Evolutionary conservation across 1,284 basidiomycete species (phyloP).

Genomic region (Naganishia liquefaciens): DNA sequence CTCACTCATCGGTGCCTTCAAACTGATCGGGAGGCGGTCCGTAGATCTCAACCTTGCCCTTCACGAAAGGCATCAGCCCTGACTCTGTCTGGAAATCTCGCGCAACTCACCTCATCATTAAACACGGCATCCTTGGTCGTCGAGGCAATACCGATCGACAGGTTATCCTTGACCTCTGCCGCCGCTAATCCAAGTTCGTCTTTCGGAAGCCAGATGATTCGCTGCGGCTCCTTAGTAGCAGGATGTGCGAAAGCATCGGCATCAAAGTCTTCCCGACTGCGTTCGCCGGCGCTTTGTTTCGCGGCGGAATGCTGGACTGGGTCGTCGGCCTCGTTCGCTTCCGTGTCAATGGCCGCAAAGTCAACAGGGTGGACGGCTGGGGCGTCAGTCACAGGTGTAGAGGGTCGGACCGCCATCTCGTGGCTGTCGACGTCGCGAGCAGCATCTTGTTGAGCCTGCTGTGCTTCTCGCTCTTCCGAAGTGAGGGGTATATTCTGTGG

Average conservation of each 20-base stretch:
- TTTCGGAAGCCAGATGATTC: conserved; percentile 75
- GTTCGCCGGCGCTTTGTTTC: conserved; percentile 10
- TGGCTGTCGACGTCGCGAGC: too few relatives aligned
- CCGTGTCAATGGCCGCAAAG: background rate
- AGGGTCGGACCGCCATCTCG: too few relatives aligned
- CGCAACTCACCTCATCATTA: conserved; percentile 57
- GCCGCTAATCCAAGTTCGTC: conserved; percentile 68
- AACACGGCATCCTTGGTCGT: conserved; percentile 64
- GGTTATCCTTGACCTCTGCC: conserved; percentile 65
- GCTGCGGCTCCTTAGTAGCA: conserved; percentile 70
- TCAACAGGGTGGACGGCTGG: conserved; percentile 10
- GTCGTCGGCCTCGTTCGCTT: background rate
- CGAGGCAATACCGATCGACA: conserved; percentile 62
- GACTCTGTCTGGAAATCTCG: background rate
- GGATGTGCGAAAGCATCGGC: conserved; percentile 71
- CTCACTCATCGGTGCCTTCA: conserved; percentile 29
- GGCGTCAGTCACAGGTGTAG: background rate
- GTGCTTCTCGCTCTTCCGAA: conserved; percentile 18
- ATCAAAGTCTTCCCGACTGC: conserved; percentile 26
- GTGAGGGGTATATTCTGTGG: background rate
- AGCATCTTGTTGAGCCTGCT: conserved; percentile 2
- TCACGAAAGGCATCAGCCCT: background rate
- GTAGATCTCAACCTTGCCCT: conserved; percentile 65
- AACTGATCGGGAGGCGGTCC: conserved; percentile 46
- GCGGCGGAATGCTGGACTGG: background rate